A percentile compares a stretch with the other conserved stretches of the same genome.
Evolutionary conservation across 2,329 filamentous ascomycete genomes (phyloP).

Genomic region (Aspergillus ochraceus): DNA sequence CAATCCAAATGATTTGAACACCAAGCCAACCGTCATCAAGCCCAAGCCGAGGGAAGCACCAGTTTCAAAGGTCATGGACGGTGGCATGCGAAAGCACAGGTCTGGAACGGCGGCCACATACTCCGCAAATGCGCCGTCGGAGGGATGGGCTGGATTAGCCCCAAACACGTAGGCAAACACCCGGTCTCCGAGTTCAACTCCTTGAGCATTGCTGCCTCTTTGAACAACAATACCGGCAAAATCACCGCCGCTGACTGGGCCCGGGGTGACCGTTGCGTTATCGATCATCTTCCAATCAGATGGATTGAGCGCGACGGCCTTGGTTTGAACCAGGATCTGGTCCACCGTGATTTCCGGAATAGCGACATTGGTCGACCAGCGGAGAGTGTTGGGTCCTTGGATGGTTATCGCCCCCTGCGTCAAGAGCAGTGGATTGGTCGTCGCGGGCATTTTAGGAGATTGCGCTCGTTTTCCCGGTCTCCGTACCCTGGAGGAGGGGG

Average conservation of each 20-base stretch:
- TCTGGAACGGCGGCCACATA: neutral
- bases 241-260: neutral
- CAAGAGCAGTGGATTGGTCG: neutral
- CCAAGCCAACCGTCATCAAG: neutral
- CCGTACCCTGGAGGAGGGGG: neutral
- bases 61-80: neutral
- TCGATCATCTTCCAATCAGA: neutral
- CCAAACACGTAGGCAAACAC: neutral
- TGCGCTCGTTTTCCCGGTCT: neutral
- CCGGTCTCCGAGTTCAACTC: neutral
- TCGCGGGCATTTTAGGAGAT: neutral
- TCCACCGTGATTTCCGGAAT: neutral
- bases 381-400: neutral
- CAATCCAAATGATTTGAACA: neutral
- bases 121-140: constrained; percentile 1
- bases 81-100: neutral
- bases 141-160: neutral
- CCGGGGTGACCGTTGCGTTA: neutral
- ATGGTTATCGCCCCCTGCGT: neutral
- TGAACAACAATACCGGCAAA: neutral
- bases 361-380: neutral
- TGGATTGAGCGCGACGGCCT: neutral
- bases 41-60: neutral
- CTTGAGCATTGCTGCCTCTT: neutral
- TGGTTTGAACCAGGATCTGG: neutral